Conservation (phyloP, 768 basidiomycete species). For the Pleurotus djamor region DNA sequence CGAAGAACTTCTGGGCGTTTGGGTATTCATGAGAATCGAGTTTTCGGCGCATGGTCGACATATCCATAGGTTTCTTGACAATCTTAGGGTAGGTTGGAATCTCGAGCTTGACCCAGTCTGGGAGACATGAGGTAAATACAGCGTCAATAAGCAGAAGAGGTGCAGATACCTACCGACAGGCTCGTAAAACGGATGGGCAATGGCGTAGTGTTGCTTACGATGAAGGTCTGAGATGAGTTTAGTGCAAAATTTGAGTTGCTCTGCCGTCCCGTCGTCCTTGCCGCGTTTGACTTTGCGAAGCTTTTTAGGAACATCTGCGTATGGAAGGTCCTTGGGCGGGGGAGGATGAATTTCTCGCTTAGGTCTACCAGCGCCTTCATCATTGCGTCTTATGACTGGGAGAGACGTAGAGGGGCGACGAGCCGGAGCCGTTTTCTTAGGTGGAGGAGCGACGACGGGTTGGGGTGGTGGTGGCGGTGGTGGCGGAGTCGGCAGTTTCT, state of each 20-base stretch:
- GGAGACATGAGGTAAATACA: slow-evolving; percentile 8
- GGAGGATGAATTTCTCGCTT: slow-evolving; percentile 99
- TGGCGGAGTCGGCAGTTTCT: slow-evolving; percentile 46
- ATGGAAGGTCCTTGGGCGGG: slow-evolving; percentile 86
- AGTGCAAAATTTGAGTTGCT: slow-evolving; percentile 82
- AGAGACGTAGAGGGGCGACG: slow-evolving; percentile 80
- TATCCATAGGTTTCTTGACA: slow-evolving; percentile 95
- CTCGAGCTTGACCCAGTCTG: slow-evolving; percentile 76
- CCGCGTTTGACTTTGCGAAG: slow-evolving; percentile 56
- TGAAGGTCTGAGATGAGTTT: slow-evolving; percentile 75
- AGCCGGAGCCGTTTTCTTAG: slow-evolving; percentile 42
- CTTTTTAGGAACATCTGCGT: slow-evolving; percentile 75
- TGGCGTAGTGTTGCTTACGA: slow-evolving; percentile 71
- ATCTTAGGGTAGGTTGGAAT: slow-evolving; percentile 86
- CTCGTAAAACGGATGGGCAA: slow-evolving; percentile 86
- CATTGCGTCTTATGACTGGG: slow-evolving; percentile 75
- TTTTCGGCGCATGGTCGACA: slow-evolving; percentile 85
- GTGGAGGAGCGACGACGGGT: slow-evolving; percentile 32
- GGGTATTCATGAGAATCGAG: slow-evolving; percentile 76
- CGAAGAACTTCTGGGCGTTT: slow-evolving; percentile 77
- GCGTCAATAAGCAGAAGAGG: slow-evolving; percentile 2
- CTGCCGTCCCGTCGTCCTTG: slow-evolving; percentile 67
- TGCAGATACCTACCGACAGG: slow-evolving; percentile 75
- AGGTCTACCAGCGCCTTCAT: slow-evolving; percentile 64
- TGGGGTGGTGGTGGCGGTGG: slow-evolving; percentile 36